Evolutionary conservation across 371 early-diverging fungal species (phyloP), one percentile per base, ranked within the genome.

Genomic region (Mortierella sp.): DNA sequence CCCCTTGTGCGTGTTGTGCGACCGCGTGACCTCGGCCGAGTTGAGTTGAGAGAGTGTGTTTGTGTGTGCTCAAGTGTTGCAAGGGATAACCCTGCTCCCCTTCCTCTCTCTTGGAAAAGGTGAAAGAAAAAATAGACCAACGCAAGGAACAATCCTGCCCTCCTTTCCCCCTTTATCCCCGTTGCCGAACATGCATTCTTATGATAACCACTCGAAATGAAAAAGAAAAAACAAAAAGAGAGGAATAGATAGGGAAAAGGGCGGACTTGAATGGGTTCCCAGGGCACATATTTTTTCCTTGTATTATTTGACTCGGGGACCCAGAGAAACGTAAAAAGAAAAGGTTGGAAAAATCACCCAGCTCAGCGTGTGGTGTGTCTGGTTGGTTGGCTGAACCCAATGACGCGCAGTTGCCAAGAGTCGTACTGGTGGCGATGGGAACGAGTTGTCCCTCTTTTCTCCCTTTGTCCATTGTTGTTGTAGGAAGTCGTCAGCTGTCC

Each of bases 1-100:
- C 16, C 31, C 60, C 9, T 31, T 6, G 0, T 58, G 42, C 5
- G 55, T 55, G 38, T 65, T 65, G 68, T 65, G 42, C 68, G 21
- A 65, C 68, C 68, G 68, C 68, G 68, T 65, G 68, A 65, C 68
- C 68, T 65, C 68, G 38, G 68, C 68, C 34, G 21, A 65, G 42
- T 65, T 24, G 68, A 13, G 68, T 65, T 42, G 68, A 13, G 34
- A 63, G 58, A 31, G 63, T 19, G 34, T 34, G 63, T 19, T 16
- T 34, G 34, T 21, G 42, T 42, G 0, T 65, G 24, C 19, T 50
- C 50, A 50, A 50, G 10, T 42, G 68, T 65, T 9, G 34, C 28
- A 38, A 19, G 21, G 3, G 68, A 24, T 14, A 34, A 19, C 38
- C 63, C n/a, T n/a, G n/a, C n/a, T n/a, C n/a, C n/a, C 63, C 60